These are phyloP conservation scores for Lindgomyces ingoldianus DNA, from an alignment of 495 filamentous ascomycete species.

Conservation along the genomic window DNA sequence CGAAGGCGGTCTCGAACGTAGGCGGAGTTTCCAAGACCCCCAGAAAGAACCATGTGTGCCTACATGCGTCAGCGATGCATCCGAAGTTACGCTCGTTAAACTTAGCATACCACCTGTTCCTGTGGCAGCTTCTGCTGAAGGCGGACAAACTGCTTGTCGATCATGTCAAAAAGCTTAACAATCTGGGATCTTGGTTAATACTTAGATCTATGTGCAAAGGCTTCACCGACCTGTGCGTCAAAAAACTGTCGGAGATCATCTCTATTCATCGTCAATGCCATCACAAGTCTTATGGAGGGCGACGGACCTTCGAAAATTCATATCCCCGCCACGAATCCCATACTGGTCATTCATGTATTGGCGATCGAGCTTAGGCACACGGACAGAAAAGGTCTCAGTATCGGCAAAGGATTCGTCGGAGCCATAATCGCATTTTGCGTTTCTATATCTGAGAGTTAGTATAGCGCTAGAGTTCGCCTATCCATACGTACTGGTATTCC, in stretches of 20 bases:
- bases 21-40: slow-evolving; percentile 64
- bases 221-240: slow-evolving; percentile 41
- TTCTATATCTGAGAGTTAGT: slow-evolving; percentile 1
- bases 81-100: background rate
- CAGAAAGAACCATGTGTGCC: slow-evolving; percentile 59
- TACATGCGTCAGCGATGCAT: background rate
- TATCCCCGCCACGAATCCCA: slow-evolving; percentile 47
- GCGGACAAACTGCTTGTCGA: slow-evolving; percentile 56
- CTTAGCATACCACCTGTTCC: slow-evolving; percentile 47
- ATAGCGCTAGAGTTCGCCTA: background rate
- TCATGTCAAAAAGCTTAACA: slow-evolving; percentile 52
- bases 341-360: slow-evolving; percentile 44
- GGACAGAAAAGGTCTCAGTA: slow-evolving; percentile 35
- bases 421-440: slow-evolving; percentile 45
- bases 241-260: slow-evolving; percentile 51
- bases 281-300: too few relatives aligned
- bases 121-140: slow-evolving; percentile 49
- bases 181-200: slow-evolving; percentile 43
- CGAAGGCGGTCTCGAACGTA: slow-evolving; percentile 51
- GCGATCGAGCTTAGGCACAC: slow-evolving; percentile 42
- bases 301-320: slow-evolving; percentile 44
- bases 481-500: slow-evolving; percentile 34
- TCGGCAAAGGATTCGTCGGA: slow-evolving; percentile 36
- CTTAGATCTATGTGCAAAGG: background rate
- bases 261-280: background rate